Conservation (phyloP, 2,329 filamentous ascomycete species). For the Apiospora pterosperma region DNA sequence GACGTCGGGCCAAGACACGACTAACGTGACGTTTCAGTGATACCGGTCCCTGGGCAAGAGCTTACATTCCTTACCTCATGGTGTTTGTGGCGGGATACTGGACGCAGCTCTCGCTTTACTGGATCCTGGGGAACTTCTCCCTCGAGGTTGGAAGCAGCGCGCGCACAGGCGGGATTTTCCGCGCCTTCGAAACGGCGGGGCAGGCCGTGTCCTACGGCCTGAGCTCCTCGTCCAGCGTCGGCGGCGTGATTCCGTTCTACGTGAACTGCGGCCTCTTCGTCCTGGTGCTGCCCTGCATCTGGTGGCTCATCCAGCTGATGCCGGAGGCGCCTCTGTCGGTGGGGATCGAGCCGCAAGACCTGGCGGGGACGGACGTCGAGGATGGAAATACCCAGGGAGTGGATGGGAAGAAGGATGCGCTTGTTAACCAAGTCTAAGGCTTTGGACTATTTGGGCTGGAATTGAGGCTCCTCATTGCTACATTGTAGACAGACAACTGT, state of each 20-base stretch:
- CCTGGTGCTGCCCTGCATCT: constrained; percentile 11
- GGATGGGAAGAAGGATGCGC: neutral
- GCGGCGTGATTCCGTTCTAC: constrained; percentile 9
- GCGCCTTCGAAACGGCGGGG: constrained; percentile 10
- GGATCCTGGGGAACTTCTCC: constrained; percentile 27
- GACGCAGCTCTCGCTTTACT: constrained; percentile 19
- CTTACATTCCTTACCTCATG: constrained; percentile 4
- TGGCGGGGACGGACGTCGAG: neutral
- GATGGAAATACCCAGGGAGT: neutral
- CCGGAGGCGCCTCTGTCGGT: neutral
- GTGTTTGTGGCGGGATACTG: constrained; percentile 5
- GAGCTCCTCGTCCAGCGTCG: constrained; percentile 9
- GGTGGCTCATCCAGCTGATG: constrained; percentile 8
- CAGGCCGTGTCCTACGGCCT: constrained; percentile 17
- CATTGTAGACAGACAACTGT: too few species aligned
- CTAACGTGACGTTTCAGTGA: neutral
- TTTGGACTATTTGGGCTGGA: neutral
- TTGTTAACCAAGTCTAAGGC: neutral
- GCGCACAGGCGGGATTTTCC: constrained; percentile 14
- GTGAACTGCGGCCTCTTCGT: constrained; percentile 13
- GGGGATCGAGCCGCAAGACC: neutral
- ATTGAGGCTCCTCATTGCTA: too few species aligned
- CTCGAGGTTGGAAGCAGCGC: constrained; percentile 21
- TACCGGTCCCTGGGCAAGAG: neutral
- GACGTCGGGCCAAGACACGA: too few species aligned